Percentiles rank a stretch among this genome's conserved stretches.
Evolutionary conservation across 495 filamentous ascomycete genomes (phyloP).

Genomic region (Lasiosphaeriaceae sp.): DNA sequence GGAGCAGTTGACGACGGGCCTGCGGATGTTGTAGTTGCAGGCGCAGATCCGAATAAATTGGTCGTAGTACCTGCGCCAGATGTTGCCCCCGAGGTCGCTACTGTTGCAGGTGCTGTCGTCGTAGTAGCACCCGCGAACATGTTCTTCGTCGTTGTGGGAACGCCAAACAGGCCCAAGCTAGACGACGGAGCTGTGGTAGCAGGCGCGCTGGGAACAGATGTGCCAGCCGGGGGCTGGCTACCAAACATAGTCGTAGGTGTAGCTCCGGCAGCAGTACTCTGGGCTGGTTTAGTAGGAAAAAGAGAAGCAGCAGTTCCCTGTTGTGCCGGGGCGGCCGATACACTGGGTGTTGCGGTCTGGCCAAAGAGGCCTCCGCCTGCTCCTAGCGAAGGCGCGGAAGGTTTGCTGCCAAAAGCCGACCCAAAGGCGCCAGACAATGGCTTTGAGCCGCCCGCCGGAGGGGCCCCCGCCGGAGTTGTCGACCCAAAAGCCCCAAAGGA

Average conservation of each 20-base stretch:
- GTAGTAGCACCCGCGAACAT: conserved; percentile 6
- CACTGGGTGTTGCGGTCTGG: conserved; percentile 10
- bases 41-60: conserved; percentile 18
- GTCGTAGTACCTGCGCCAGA: too few species aligned
- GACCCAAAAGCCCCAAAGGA: conserved; percentile 22
- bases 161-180: background rate
- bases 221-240: conserved; percentile 1
- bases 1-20: too few species aligned
- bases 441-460: conserved; percentile 24
- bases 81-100: conserved; percentile 19
- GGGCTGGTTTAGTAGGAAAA: conserved; percentile 2
- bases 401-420: conserved; percentile 13
- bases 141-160: conserved; percentile 10
- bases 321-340: conserved; percentile 5
- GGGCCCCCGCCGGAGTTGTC: conserved; percentile 30
- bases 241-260: conserved; percentile 36
- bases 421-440: conserved; percentile 5
- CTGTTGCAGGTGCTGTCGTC: conserved; percentile 7
- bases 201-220: background rate
- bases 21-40: background rate
- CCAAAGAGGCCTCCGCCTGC: conserved; percentile 14
- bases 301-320: background rate
- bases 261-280: conserved; percentile 5
- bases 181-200: background rate
- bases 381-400: conserved; percentile 4